Conservation (phyloP, 192 early-diverging fungal genomes). For the Backusella parvicylindrica region DNA sequence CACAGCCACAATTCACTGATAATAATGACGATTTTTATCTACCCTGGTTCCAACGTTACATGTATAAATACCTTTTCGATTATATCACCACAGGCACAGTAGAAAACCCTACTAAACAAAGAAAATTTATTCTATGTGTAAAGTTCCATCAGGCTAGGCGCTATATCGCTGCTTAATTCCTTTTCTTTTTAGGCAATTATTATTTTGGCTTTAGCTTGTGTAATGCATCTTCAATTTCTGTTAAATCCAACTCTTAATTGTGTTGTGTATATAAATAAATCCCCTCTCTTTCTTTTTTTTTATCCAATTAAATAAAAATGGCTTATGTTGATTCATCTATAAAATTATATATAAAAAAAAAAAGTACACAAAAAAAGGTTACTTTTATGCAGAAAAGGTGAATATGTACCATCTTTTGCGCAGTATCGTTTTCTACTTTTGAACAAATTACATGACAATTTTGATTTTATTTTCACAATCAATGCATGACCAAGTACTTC, state of each 20-base stretch:
- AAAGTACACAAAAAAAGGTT: neutral
- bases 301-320: too few species aligned
- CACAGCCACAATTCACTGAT: neutral
- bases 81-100: neutral
- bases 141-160: neutral
- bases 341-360: neutral
- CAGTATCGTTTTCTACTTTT: neutral
- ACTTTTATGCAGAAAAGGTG: neutral
- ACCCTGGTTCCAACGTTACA: neutral
- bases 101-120: neutral
- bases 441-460: neutral
- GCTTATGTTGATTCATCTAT: too few species aligned
- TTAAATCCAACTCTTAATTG: neutral
- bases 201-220: neutral
- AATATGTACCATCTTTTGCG: neutral
- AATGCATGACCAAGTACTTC: neutral
- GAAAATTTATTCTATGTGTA: neutral
- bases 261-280: neutral
- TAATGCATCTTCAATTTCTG: neutral
- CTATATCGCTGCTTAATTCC: neutral
- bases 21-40: neutral
- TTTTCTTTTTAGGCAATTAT: neutral
- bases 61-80: neutral
- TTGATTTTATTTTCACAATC: neutral
- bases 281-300: neutral